Base-by-base conservation (phyloP, 805 yeast genomes). In the Candida silvatica region DNA sequence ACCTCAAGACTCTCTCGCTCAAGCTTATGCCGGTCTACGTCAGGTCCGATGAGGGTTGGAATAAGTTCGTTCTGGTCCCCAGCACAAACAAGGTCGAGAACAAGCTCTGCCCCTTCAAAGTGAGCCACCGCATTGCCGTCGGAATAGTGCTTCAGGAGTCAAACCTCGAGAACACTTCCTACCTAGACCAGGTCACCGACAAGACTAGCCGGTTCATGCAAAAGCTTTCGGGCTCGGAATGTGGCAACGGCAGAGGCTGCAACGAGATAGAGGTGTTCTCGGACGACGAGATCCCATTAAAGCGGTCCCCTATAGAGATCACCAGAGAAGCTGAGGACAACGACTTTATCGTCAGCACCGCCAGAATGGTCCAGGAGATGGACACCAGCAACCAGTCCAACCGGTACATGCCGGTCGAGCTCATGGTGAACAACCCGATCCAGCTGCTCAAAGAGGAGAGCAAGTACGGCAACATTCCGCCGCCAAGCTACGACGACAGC, bases 61-160 rank as follows among this genome's bases (percentile, higher is more conserved):
- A 39, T 18, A 7, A 27, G 18, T 25, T 40, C 14, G 36, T 32
- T 14, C 15, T 54, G 3, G 45, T 41, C 18, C 59, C 59, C 3
- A 36, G 52, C 2, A 47, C 49, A 3, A 33, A 37, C 4, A 17
- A 31, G 6, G 25, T 36, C 3, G 44, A 38, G 5, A 29, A 30
- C 24, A 36, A 38, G 14, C 33, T 34, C 8, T 44, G 45, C 12
- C 38, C 44, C 29, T 44, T 52, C 22, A 42, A 41, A 31, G 43
- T 52, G 25, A 25, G 38, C 1, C 62, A 57, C 36, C 27, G 37
- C 20, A 25, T 52, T n/a, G 44, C 34, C 17, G 33, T 42, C 17
- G 15, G 34, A 16, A 16, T 40, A 5, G 15, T 37, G 5, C 41
- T 35, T 16, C 43, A 38, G 23, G 41, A 38, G 28, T 22, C 24